Evolutionary conservation across 495 filamentous ascomycete genomes (phyloP).

Genomic region (Penicillium cataractarum): DNA sequence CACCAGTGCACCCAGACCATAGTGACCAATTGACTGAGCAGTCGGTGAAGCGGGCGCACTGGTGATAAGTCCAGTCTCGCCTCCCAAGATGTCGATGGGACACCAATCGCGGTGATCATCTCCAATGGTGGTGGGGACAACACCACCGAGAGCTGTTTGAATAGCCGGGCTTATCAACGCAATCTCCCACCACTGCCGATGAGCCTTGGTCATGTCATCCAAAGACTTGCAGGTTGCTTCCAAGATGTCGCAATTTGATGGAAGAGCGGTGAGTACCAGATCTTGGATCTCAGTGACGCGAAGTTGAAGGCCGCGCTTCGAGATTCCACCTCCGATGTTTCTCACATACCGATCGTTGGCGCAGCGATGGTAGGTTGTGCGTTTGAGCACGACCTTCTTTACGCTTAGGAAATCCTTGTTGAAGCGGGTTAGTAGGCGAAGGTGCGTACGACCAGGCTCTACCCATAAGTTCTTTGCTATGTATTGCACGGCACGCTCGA

Average conservation of each 20-base stretch:
- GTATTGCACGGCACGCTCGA: slow-evolving; percentile 29
- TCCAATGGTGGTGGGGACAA: background rate
- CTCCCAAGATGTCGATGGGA: background rate
- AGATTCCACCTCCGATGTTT: background rate
- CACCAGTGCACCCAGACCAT: background rate
- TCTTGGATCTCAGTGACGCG: slow-evolving; percentile 48
- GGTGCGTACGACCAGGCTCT: slow-evolving; percentile 24
- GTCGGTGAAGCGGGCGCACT: background rate
- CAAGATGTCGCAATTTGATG: slow-evolving; percentile 9
- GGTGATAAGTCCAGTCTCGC: background rate
- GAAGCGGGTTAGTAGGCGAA: slow-evolving; percentile 23
- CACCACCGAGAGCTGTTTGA: background rate
- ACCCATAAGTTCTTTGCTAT: slow-evolving; percentile 34
- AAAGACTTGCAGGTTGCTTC: slow-evolving; percentile 28
- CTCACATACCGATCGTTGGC: slow-evolving; percentile 24
- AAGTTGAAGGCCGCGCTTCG: slow-evolving; percentile 20
- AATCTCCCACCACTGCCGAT: slow-evolving; percentile 51
- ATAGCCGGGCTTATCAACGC: slow-evolving; percentile 35
- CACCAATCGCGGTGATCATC: background rate
- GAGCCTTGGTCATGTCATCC: slow-evolving; percentile 34
- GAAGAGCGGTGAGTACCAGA: slow-evolving; percentile 14
- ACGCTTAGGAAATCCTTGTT: slow-evolving; percentile 24
- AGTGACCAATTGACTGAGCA: background rate
- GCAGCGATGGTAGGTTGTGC: slow-evolving; percentile 28
- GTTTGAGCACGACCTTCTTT: slow-evolving; percentile 38